Percentiles rank a stretch among this genome's conserved stretches.
phyloP scores from a whole-genome alignment of 2,329 filamentous ascomycete species.

The Alternaria gaisen region DNA sequence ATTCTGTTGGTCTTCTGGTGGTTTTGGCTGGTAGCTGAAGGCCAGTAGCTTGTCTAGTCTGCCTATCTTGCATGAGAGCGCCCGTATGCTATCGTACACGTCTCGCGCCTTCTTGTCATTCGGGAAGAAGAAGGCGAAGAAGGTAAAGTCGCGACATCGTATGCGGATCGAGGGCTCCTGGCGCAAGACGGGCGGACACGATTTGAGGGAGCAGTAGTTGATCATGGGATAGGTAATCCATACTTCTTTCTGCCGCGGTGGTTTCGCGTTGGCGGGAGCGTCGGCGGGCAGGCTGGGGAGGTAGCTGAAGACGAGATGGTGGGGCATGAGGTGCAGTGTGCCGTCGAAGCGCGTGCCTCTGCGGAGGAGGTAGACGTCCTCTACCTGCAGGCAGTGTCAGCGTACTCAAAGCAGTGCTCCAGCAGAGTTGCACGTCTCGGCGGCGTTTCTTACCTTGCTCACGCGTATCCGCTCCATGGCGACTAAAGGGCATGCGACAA shows the following conservation, averaged over 20 bases:
- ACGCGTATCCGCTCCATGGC: constrained; percentile 58
- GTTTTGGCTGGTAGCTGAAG: constrained; percentile 81
- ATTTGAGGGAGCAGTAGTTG: constrained; percentile 78
- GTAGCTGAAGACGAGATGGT: constrained; percentile 72
- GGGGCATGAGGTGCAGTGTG: constrained; percentile 68
- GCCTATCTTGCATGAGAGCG: constrained; percentile 81
- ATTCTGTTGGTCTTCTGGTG: constrained; percentile 75
- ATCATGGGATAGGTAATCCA: constrained; percentile 98
- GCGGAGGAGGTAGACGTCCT: constrained; percentile 68
- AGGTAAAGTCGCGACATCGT: constrained; percentile 91
- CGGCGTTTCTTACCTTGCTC: constrained; percentile 50
- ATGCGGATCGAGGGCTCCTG: constrained; percentile 84
- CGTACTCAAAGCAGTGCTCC: not conserved
- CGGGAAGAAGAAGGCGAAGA: constrained; percentile 87
- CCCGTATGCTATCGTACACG: constrained; percentile 85
- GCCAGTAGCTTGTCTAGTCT: constrained; percentile 90
- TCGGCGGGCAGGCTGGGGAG: constrained; percentile 53
- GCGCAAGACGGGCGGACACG: constrained; percentile 73
- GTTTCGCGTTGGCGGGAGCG: constrained; percentile 50
- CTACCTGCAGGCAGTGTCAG: constrained; percentile 55
- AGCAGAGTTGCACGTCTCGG: not conserved
- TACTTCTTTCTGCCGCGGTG: constrained; percentile 69
- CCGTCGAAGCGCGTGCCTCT: constrained; percentile 66
- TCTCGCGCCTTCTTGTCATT: constrained; percentile 79
- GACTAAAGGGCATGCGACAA: constrained; percentile 2